Evolutionary conservation across 768 basidiomycete species (phyloP).

Genomic region (Lactarius vividus): DNA sequence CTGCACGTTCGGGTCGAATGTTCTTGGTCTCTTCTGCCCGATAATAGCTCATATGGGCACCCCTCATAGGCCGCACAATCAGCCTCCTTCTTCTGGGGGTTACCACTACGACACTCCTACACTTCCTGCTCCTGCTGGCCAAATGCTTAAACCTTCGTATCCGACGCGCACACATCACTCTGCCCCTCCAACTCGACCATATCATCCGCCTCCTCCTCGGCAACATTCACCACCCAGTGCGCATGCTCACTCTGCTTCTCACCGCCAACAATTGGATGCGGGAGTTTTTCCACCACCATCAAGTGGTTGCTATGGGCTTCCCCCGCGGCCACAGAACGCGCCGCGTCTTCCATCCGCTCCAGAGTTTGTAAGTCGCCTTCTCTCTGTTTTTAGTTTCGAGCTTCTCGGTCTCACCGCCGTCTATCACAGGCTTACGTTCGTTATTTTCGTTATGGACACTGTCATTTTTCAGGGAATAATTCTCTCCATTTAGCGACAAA

Average conservation of each 20-base stretch:
- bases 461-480: neutral
- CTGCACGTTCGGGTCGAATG: conserved; percentile 9
- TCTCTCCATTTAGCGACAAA: conserved; percentile 27
- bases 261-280: neutral
- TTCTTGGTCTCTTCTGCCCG: neutral
- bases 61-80: neutral
- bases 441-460: neutral
- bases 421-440: conserved; percentile 2
- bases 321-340: neutral
- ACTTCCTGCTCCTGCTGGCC: neutral
- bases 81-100: neutral
- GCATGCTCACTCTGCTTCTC: neutral
- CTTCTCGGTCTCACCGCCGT: neutral
- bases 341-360: neutral
- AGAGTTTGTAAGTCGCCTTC: neutral
- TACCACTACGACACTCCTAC: neutral
- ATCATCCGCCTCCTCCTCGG: neutral
- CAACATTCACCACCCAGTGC: neutral
- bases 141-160: neutral
- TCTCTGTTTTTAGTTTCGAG: neutral
- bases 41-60: neutral
- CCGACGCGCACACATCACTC: neutral
- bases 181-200: neutral
- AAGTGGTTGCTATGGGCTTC: neutral
- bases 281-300: neutral